phyloP scores from a whole-genome alignment of 768 basidiomycete species.

The Boletus coccyginus region DNA sequence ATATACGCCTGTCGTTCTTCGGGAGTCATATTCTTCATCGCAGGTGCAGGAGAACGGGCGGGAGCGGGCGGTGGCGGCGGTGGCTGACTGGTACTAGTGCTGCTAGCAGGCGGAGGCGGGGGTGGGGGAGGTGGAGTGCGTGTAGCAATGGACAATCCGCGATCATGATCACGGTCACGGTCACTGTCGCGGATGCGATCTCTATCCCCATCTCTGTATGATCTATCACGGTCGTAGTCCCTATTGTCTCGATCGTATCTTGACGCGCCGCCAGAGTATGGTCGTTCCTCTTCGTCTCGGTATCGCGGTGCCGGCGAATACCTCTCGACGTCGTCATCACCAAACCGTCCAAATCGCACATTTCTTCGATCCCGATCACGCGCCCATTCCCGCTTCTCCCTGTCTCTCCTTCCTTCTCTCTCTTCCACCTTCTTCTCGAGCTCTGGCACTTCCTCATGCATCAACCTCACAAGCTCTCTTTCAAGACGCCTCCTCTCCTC shows the following conservation, averaged over 20 bases:
- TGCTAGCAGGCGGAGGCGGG: slow-evolving; percentile 32
- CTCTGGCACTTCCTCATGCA: slow-evolving; percentile 91
- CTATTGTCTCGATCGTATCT: slow-evolving; percentile 36
- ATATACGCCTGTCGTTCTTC: slow-evolving; percentile 80
- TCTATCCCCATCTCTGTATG: slow-evolving; percentile 31
- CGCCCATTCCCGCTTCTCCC: slow-evolving; percentile 76
- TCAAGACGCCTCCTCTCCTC: slow-evolving; percentile 86
- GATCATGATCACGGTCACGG: slow-evolving; percentile 37
- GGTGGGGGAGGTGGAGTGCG: slow-evolving; percentile 50
- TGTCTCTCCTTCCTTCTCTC: slow-evolving; percentile 69
- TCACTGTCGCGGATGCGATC: slow-evolving; percentile 21
- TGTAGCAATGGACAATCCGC: slow-evolving; percentile 33
- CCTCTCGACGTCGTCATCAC: slow-evolving; percentile 39
- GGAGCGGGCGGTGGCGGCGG: slow-evolving; percentile 48
- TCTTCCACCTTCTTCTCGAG: slow-evolving; percentile 83
- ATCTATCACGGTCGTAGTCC: slow-evolving; percentile 34
- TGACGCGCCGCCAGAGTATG: slow-evolving; percentile 46
- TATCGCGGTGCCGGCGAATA: slow-evolving; percentile 33
- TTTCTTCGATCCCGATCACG: slow-evolving; percentile 83
- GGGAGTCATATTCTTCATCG: slow-evolving; percentile 74
- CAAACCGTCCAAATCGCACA: slow-evolving; percentile 70
- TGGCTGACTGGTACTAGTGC: slow-evolving; percentile 26
- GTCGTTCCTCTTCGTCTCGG: slow-evolving; percentile 50
- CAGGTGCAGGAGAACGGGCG: slow-evolving; percentile 56
- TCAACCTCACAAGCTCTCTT: slow-evolving; percentile 76